phyloP scores from a whole-genome alignment of 2,329 filamentous ascomycete species.

The Orbilia blumenaviensis region DNA sequence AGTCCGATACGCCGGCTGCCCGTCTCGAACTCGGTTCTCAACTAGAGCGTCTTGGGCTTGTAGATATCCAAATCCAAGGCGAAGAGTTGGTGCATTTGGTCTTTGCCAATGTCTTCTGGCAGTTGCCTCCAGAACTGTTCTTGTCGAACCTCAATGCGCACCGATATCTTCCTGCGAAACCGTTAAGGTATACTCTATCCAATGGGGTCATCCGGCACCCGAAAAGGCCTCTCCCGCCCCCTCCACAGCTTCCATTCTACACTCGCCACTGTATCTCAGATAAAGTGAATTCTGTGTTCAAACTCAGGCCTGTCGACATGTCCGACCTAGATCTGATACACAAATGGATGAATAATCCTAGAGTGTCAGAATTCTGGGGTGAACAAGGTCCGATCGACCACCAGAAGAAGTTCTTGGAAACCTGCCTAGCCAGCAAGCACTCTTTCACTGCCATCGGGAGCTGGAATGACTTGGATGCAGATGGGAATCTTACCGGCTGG shows the following conservation, averaged over 20 bases:
- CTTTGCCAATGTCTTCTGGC: slow-evolving; percentile 75
- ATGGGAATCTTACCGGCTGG: slow-evolving; percentile 43
- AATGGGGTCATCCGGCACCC: slow-evolving; percentile 80
- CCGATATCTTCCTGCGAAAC: slow-evolving; percentile 66
- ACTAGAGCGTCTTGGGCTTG: slow-evolving; percentile 33
- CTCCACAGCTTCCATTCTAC: slow-evolving; percentile 92
- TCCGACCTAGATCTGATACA: slow-evolving; percentile 75
- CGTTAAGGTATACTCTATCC: slow-evolving; percentile 81
- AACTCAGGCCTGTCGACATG: slow-evolving; percentile 70
- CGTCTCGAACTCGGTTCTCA: background rate
- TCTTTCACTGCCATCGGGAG: slow-evolving; percentile 90
- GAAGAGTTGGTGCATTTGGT: slow-evolving; percentile 1
- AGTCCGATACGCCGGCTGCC: background rate
- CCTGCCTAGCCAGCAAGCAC: slow-evolving; percentile 73
- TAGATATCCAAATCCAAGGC: slow-evolving; percentile 18
- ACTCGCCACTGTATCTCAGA: slow-evolving; percentile 80
- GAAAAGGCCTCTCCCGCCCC: slow-evolving; percentile 83
- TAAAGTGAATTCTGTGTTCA: slow-evolving; percentile 78
- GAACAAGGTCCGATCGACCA: slow-evolving; percentile 67
- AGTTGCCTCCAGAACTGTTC: slow-evolving; percentile 84
- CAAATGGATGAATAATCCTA: slow-evolving; percentile 86
- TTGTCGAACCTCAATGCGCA: slow-evolving; percentile 65
- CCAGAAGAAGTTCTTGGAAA: slow-evolving; percentile 74
- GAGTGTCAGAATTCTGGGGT: slow-evolving; percentile 88
- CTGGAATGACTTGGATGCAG: slow-evolving; percentile 70